Evolutionary conservation across 768 basidiomycete genomes (phyloP).

Genomic region (Boletus rufocinnamomeus): DNA sequence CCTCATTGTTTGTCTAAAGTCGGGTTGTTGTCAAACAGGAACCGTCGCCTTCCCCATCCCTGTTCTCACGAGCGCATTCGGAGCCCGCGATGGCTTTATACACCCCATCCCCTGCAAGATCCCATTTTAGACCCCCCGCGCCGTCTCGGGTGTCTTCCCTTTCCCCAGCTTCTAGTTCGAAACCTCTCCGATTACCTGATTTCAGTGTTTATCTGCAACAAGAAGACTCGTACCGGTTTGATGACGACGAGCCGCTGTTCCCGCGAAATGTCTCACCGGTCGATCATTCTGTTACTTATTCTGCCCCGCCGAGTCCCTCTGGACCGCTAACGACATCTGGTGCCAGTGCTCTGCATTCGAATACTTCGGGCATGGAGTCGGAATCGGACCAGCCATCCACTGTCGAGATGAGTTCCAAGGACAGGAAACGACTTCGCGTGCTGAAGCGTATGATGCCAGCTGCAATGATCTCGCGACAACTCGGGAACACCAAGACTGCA

Average conservation of each 20-base stretch:
- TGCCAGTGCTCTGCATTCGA: constrained; percentile 18
- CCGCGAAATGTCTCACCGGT: constrained; percentile 9
- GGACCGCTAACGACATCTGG: constrained; percentile 21
- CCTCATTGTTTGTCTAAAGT: neutral
- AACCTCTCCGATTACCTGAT: constrained; percentile 11
- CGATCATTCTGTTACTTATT: neutral
- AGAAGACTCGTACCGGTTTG: constrained; percentile 16
- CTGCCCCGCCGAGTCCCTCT: constrained; percentile 20
- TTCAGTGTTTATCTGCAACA: constrained; percentile 18
- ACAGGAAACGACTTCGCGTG: constrained; percentile 40
- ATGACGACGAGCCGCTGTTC: constrained; percentile 8
- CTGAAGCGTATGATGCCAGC: constrained; percentile 56
- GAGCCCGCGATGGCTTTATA: constrained; percentile 14
- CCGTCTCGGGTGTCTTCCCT: constrained; percentile 15
- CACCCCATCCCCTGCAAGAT: constrained; percentile 8
- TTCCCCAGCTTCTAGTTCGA: constrained; percentile 4
- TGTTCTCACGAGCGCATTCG: constrained; percentile 11
- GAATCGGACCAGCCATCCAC: constrained; percentile 23
- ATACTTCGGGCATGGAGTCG: constrained; percentile 17
- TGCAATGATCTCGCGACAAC: constrained; percentile 47
- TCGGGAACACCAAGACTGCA: constrained; percentile 19
- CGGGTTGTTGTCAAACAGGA: constrained; percentile 10
- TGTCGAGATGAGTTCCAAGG: constrained; percentile 28
- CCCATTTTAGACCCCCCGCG: neutral
- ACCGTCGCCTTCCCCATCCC: constrained; percentile 1